Conservation (phyloP, 108 stramenopile species). For the Pseudonitzschia multiseries region DNA sequence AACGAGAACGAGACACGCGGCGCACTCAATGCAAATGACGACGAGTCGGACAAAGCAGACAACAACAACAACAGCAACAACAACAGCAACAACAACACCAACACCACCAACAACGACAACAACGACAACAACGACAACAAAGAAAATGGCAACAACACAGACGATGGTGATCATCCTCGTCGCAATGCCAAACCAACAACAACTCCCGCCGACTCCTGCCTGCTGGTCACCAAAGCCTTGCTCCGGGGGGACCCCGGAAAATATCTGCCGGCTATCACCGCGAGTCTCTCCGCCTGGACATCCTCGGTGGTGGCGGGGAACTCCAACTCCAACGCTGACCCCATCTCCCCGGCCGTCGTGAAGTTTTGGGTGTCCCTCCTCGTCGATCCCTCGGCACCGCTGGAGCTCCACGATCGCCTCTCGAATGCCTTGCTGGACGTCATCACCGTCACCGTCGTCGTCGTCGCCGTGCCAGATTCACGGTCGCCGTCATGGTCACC, state of each 20-base stretch:
- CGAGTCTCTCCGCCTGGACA: background rate
- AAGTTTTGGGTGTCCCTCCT: background rate
- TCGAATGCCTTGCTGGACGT: background rate
- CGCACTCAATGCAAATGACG: too few relatives aligned
- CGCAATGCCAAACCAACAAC: background rate
- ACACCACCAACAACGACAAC: background rate
- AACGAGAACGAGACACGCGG: too few relatives aligned
- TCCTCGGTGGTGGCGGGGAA: background rate
- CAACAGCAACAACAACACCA: background rate
- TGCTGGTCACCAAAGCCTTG: background rate
- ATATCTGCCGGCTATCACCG: background rate
- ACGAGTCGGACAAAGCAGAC: background rate
- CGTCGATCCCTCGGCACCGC: background rate
- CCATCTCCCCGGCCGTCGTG: background rate
- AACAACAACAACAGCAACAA: background rate
- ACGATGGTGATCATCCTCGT: background rate
- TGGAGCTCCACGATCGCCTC: background rate
- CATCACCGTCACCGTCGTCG: background rate
- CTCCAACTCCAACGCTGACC: too few relatives aligned
- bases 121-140: background rate
- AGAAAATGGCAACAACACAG: too few relatives aligned
- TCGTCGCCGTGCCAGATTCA: too few relatives aligned
- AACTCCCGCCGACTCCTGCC: background rate
- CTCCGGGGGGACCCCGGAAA: background rate
- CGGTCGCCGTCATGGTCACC: too few relatives aligned